Base-by-base conservation (phyloP, 2,329 filamentous ascomycete species). In the Colletotrichum lini region DNA sequence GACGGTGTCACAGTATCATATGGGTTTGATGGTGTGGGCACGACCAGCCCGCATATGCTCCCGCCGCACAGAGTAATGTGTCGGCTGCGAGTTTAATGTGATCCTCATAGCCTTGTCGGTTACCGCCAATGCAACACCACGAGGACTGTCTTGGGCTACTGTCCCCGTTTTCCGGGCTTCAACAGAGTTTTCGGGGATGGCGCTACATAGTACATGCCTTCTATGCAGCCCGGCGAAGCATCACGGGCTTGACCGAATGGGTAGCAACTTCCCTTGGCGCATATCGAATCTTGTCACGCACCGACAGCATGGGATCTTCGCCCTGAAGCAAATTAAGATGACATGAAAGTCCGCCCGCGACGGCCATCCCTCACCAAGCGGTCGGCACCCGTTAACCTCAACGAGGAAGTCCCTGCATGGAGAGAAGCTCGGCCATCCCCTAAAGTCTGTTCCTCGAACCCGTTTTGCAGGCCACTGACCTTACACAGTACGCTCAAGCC, bases 371-470 rank as follows among this genome's bases (percentile, higher is more conserved):
- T 50, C 44, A 47, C 56, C 44, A 68, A 57, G 56, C 52, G 57
- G 42, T 45, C 45, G 57, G 57, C 56, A 35, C 47, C 35, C 65
- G 58, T 54, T 54, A 45, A 42, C 52, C 44, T 42, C 16, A 50
- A 54, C 53, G 65, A 68, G 65, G 58, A 69, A 71, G 69, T 71
- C 69, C 69, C 69, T 71, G 69, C 69, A 71, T 71, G 58, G 16
- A 52, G 26, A 30, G 18, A 30, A 62, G 69, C 69, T 68, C 65
- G 68, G 53, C 65, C 65, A 44, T 64, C 30, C n/a, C 40, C 35
- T n/a, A 35, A 45, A 13, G 65, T 71, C 69, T 69, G 69, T 71
- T 71, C 65, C 57, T 42, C 65, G 45, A 71, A 40, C 65, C 58
- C 45, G 49, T 71, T n/a, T 42, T n/a, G 69, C 58, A 26, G 38